These are phyloP conservation scores for Globisporangium middletonii DNA, from an alignment of 352 stramenopile species.

Conservation along the genomic window DNA sequence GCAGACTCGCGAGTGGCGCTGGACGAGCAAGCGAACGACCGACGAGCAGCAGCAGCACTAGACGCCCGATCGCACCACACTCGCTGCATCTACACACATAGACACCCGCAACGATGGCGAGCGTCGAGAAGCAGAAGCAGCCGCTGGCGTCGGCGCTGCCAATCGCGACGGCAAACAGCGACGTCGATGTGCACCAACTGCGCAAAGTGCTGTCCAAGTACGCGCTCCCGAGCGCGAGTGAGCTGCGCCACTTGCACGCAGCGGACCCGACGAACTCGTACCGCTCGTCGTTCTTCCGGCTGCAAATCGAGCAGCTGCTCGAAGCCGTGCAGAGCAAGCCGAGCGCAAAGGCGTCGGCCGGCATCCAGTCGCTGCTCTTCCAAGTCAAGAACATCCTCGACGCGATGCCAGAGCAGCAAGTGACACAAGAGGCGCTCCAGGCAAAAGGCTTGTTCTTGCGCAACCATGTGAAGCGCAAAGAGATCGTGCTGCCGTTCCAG, in stretches of 20 bases:
- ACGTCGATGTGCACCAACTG: constrained; percentile 45
- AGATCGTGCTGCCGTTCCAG: constrained; percentile 82
- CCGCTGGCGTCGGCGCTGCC: constrained; percentile 1
- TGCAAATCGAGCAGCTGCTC: constrained; percentile 86
- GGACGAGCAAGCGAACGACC: not conserved
- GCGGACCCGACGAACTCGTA: constrained; percentile 74
- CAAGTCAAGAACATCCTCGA: constrained; percentile 74
- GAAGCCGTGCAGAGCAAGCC: constrained; percentile 52
- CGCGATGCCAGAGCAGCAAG: constrained; percentile 53
- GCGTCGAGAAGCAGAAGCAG: constrained; percentile 7
- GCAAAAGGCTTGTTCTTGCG: constrained; percentile 46
- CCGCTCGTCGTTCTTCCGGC: constrained; percentile 75
- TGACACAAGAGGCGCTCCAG: constrained; percentile 66
- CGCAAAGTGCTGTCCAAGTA: constrained; percentile 84
- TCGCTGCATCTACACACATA: not conserved
- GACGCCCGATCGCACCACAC: not conserved
- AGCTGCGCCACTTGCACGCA: constrained; percentile 71
- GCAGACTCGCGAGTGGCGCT: not conserved
- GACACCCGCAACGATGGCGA: constrained; percentile 5
- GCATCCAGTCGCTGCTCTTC: constrained; percentile 74
- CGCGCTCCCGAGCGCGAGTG: constrained; percentile 82
- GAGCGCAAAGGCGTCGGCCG: constrained; percentile 33
- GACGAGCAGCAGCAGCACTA: not conserved
- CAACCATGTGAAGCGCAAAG: constrained; percentile 78
- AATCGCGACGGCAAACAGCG: constrained; percentile 7